phyloP scores from a whole-genome alignment of 1,284 basidiomycete genomes.

The Rugosomyces carneus region DNA sequence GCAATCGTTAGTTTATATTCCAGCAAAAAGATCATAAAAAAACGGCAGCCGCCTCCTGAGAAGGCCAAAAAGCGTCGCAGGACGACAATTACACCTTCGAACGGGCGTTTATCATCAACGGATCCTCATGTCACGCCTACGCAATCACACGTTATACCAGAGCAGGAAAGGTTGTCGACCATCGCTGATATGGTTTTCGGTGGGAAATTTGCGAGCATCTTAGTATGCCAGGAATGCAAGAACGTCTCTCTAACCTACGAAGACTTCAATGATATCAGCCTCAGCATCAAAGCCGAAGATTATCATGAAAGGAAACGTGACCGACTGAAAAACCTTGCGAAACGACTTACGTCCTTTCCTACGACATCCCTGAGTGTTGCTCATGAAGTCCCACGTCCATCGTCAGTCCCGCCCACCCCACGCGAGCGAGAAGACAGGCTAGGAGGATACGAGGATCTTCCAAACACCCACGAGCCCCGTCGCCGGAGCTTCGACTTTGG shows the following conservation, averaged over 20 bases:
- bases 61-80: conserved; percentile 35
- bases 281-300: conserved; percentile 80
- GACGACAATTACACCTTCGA: conserved; percentile 23
- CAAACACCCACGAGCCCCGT: conserved; percentile 21
- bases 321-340: conserved; percentile 65
- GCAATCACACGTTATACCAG: conserved; percentile 16
- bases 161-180: conserved; percentile 53
- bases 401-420: conserved; percentile 48
- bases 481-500: conserved; percentile 39
- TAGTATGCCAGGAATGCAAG: conserved; percentile 92
- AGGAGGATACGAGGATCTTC: conserved; percentile 21
- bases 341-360: conserved; percentile 43
- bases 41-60: conserved; percentile 51
- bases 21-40: conserved; percentile 63
- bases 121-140: conserved; percentile 1
- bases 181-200: conserved; percentile 89
- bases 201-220: conserved; percentile 80
- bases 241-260: conserved; percentile 87
- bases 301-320: conserved; percentile 67
- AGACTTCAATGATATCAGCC: conserved; percentile 89
- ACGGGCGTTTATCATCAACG: background rate
- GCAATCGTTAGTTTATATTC: conserved; percentile 9
- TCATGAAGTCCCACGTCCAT: conserved; percentile 35
- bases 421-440: conserved; percentile 22
- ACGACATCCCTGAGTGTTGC: conserved; percentile 18